Base-by-base conservation (phyloP, 176 grass and related monocot genomes). In the Oryza australiensis region DNA sequence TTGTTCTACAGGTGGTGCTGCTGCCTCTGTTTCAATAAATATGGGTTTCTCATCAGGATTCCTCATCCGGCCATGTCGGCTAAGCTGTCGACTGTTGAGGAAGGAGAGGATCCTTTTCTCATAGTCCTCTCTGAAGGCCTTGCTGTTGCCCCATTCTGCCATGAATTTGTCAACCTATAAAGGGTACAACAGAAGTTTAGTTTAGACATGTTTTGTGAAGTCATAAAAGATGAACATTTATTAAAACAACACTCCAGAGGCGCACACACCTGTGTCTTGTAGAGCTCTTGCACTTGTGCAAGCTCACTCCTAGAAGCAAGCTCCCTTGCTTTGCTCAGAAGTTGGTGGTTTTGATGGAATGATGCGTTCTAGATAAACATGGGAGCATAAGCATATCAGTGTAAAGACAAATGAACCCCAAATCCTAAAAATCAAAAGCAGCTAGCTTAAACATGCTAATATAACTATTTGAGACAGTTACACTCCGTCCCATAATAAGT, bases 41-140 rank as follows among this genome's bases (percentile, higher is more conserved):
- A 95, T 99, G 23, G 93, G 96, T 62, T 95, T 95, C 73, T 99
- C 96, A 0, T 94, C 80, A 82, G 91, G 93, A 85, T 99, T 99
- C 71, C 96, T 94, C 85, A 95, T 99, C 30, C 91, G 73, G 9
- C 96, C 96, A 84, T 99, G 93, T 26, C 90, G 85, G 72, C 79
- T 88, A 60, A 99, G 69, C 59, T 84, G 82, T 30, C 96, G 76
- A 55, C 71, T 74, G 14, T 99, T 94, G 32, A 99, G 87, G 26
- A 93, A 94, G 59, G 87, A 15, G 14, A 99, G 88, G 28, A 90
- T 88, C 15, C 96, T 90, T 85, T 89, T 99, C 87, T 95, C 92
- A 29, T 92, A 99, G 81, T 99, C 96, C 81, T 90, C 96, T 74
- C 90, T 90, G 40, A 99, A 99, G 77, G 76, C 38, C 66, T 95